phyloP scores from a whole-genome alignment of 768 basidiomycete species.

The Pholiota molesta region DNA sequence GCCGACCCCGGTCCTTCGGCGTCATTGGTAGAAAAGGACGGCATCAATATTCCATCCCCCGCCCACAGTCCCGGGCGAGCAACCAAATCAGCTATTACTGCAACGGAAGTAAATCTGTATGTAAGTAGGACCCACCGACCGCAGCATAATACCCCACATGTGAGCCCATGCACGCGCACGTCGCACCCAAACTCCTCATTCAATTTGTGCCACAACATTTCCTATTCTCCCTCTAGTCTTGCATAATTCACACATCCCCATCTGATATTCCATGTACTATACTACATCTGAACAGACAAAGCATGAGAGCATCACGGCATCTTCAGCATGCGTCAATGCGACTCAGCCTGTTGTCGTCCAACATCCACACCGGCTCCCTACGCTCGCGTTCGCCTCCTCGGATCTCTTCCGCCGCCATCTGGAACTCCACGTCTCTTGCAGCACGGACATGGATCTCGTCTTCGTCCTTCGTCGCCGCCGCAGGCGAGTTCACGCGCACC shows the following conservation, averaged over 20 bases:
- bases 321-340: not conserved
- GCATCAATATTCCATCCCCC: slow-evolving; percentile 1
- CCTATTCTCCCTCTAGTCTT: not conserved
- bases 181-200: not conserved
- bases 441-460: slow-evolving; percentile 14
- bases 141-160: not conserved
- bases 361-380: slow-evolving; percentile 8
- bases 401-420: slow-evolving; percentile 9
- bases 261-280: not conserved
- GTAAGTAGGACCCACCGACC: not conserved
- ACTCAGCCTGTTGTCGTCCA: slow-evolving; percentile 11
- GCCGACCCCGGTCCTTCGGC: not conserved
- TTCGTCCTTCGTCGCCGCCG: slow-evolving; percentile 8
- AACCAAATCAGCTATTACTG: not conserved
- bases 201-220: not conserved
- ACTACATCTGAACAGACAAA: not conserved
- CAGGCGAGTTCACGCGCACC: slow-evolving; percentile 13
- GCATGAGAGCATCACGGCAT: slow-evolving; percentile 1
- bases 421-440: slow-evolving; percentile 5
- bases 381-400: not conserved
- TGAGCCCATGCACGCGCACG: not conserved
- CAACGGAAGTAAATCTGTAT: no score
- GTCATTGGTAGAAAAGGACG: not conserved
- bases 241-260: slow-evolving; percentile 5
- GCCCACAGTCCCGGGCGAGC: slow-evolving; percentile 4